Evolutionary conservation across 1,139 yeast species (phyloP), one percentile per base, ranked within the genome.

Genomic region (Geotrichum aggregatum): DNA sequence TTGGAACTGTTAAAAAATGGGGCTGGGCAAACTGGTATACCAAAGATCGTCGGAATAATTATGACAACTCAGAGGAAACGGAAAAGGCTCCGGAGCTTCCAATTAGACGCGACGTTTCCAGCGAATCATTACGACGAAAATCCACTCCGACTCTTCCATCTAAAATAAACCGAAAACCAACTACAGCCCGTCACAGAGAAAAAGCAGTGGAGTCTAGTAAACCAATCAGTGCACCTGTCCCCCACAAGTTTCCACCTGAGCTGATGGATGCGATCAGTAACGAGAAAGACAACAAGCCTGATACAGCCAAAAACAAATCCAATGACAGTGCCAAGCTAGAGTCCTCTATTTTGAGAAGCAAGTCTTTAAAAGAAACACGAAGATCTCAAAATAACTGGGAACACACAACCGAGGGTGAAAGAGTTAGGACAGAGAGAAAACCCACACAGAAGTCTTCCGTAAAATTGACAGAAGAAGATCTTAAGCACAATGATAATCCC

Each of bases 181-280:
- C 22, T 16, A 10, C 35, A 30, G 14, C 24, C 19, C 22, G 28
- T 8, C 28, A 24, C 8, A 41, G 11, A 3, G 47, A 43, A 3
- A 43, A 13, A 21, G 19, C 11, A 30, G 13, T 16, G 13, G 47
- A 43, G 11, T 40, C 33, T 13, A 21, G 3, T n/a, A 43, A 43
- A 16, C 58, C 55, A 6, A 50, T 55, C 14, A 55, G 58, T 21
- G 68, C 68, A 1, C 68, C 68, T 1, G 49, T 56, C 21, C 64
- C 68, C 10, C 68, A 64, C 47, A 56, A 59, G 19, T 65, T 65
- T 51, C 68, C 68, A 11, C 66, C 66, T 2, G 68, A 65, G 47
- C 34, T 64, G 53, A 57, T 64, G 55, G 56, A 52, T 40, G 48
- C 48, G 8, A 43, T 49, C 14, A 36, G 30, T n/a, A 36, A 24